Percentiles rank a stretch among this genome's conserved stretches.
phyloP scores from a whole-genome alignment of 2,329 filamentous ascomycete species.

The Westerdykella aurantiaca region DNA sequence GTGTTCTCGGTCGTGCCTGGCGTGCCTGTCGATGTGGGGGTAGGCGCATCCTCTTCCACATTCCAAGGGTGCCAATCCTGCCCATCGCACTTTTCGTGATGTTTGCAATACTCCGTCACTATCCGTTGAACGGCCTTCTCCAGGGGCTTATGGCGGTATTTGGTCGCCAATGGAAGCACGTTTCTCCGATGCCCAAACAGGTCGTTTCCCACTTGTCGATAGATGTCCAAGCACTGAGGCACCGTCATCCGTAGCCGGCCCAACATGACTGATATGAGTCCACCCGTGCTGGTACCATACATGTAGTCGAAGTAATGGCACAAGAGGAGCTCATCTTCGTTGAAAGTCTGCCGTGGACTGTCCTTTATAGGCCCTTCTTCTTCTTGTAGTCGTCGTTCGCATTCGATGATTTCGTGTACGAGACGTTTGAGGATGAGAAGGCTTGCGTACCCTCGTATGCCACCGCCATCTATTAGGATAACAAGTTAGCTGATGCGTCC shows the following conservation, averaged over 20 bases:
- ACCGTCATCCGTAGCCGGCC: conserved; percentile 47
- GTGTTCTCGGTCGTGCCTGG: conserved; percentile 13
- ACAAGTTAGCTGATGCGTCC: too few species aligned
- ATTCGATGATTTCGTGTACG: conserved; percentile 45
- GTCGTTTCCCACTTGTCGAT: conserved; percentile 44
- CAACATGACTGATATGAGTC: conserved; percentile 48
- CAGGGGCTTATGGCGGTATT: conserved; percentile 46
- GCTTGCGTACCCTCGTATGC: conserved; percentile 48
- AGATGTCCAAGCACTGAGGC: conserved; percentile 44
- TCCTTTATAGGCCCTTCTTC: conserved; percentile 38
- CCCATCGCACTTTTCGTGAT: conserved; percentile 40
- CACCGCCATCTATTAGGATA: conserved; percentile 40
- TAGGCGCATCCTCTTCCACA: conserved; percentile 13
- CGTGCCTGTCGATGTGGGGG: conserved; percentile 1
- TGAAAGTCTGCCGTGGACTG: conserved; percentile 24
- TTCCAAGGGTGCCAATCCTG: conserved; percentile 44
- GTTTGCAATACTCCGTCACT: conserved; percentile 41
- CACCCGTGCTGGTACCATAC: conserved; percentile 50
- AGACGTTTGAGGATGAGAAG: conserved; percentile 45
- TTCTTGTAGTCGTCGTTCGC: conserved; percentile 39
- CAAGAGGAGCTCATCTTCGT: conserved; percentile 42
- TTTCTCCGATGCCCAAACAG: conserved; percentile 44
- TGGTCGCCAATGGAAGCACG: conserved; percentile 43
- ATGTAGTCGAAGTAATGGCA: conserved; percentile 52
- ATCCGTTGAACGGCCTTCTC: conserved; percentile 45